These are phyloP conservation scores for Aspergillus sclerotiicarbonarius DNA, from an alignment of 495 filamentous ascomycete species.

Conservation along the genomic window DNA sequence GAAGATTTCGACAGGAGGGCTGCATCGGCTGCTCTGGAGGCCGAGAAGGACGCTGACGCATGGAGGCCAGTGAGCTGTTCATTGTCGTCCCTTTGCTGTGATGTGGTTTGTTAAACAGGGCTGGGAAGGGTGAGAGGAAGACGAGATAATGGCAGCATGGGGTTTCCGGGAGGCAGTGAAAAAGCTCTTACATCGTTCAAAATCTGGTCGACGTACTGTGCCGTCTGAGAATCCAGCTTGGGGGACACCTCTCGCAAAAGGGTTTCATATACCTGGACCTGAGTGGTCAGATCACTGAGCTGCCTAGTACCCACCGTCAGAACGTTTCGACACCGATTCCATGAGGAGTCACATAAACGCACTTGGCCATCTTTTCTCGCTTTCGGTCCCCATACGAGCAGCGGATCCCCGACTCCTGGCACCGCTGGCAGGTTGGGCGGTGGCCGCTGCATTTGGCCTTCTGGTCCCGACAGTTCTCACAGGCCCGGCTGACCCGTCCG, in stretches of 20 bases:
- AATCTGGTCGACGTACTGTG: conserved; percentile 36
- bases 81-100: conserved; percentile 13
- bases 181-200: conserved; percentile 30
- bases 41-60: conserved; percentile 11
- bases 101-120: not conserved
- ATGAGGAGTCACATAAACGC: conserved; percentile 15
- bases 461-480: conserved; percentile 72
- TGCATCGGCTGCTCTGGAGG: conserved; percentile 19
- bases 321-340: not conserved
- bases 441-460: conserved; percentile 64
- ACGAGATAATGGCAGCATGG: not conserved
- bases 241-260: conserved; percentile 38
- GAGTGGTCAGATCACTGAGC: conserved; percentile 37
- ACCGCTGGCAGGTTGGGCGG: conserved; percentile 56
- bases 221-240: conserved; percentile 31
- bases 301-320: conserved; percentile 32
- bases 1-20: conserved; percentile 24
- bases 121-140: not conserved
- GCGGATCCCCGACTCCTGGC: conserved; percentile 46
- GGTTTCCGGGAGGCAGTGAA: too few relatives aligned
- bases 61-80: conserved; percentile 18
- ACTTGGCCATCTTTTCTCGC: conserved; percentile 58
- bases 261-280: conserved; percentile 34
- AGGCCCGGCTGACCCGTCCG: conserved; percentile 54
- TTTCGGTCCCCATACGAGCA: conserved; percentile 61